phyloP scores from a whole-genome alignment of 2,329 filamentous ascomycete species.

The Alternaria solani region DNA sequence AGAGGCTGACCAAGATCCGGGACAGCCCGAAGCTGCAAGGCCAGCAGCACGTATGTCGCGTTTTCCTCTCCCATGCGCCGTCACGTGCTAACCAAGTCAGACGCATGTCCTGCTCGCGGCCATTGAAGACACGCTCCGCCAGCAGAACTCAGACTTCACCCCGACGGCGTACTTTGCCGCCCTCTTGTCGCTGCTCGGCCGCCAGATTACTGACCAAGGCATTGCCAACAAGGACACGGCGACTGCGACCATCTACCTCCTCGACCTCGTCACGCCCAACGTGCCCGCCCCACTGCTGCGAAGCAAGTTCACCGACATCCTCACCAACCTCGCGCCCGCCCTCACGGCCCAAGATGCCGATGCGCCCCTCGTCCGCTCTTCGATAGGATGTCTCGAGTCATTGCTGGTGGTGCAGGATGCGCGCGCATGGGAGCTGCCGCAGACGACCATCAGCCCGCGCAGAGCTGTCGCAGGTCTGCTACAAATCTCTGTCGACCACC shows the following conservation, averaged over 20 bases:
- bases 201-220: slow-evolving; percentile 71
- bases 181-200: slow-evolving; percentile 84
- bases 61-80: slow-evolving; percentile 11
- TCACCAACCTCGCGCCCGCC: slow-evolving; percentile 83
- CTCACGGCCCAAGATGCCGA: slow-evolving; percentile 82
- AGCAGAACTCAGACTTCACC: slow-evolving; percentile 83
- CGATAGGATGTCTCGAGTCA: slow-evolving; percentile 93
- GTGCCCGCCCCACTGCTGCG: slow-evolving; percentile 86
- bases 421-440: slow-evolving; percentile 84
- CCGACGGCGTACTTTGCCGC: slow-evolving; percentile 95
- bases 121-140: slow-evolving; percentile 89
- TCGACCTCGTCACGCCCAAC: slow-evolving; percentile 88
- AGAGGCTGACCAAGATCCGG: slow-evolving; percentile 97
- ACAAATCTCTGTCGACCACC: slow-evolving; percentile 81
- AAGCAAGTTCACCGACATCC: slow-evolving; percentile 93
- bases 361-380: slow-evolving; percentile 83
- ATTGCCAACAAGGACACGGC: slow-evolving; percentile 82
- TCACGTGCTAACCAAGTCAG: slow-evolving; percentile 55
- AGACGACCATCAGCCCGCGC: slow-evolving; percentile 83
- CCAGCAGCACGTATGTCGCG: slow-evolving; percentile 78
- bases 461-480: slow-evolving; percentile 87
- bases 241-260: slow-evolving; percentile 89
- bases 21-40: slow-evolving; percentile 90
- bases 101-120: slow-evolving; percentile 87
- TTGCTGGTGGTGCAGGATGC: slow-evolving; percentile 88